Evolutionary conservation across 1,139 yeast genomes (phyloP), one percentile per base, ranked within the genome.

Genomic region (Starmera stellimalicola): DNA sequence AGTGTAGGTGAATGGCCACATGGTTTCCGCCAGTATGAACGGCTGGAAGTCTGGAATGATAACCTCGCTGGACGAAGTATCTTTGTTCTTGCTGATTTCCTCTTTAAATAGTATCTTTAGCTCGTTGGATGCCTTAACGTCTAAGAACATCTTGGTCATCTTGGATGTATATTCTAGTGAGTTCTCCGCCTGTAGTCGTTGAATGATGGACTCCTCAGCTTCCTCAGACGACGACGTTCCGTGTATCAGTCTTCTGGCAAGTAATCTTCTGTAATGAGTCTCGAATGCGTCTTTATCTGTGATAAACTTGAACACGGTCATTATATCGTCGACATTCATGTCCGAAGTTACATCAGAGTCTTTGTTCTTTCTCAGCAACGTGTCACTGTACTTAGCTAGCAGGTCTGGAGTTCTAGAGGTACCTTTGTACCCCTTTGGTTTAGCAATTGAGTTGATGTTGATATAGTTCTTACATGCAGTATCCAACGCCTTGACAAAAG

Each of bases 281-380:
- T 91, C 98, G 58, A 93, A 93, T 27, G 93, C 83, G 63, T 93
- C 98, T 57, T 88, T 88, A 56, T 91, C 97, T 35, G 84, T 88
- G 37, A 93, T 71, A 54, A 84, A 91, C 51, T 80, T 82, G 65
- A 93, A 85, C 18, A 91, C 70, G 20, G 77, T 73, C 85, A 91
- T 84, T 50, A 91, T 73, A 48, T 88, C 91, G 46, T 81, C 88
- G 28, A 60, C 57, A 39, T 79, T 83, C 77, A 88, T 75, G 49
- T 81, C 91, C 37, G 65, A 62, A 22, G 67, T 59, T 14, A 73
- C 66, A 42, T 79, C 91, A 1, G 76, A 65, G 44, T 78, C 84
- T 52, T 81, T 79, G 27, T 78, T 71, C 50, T 78, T 82, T 54
- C 78, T 84, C 50, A 93, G 68, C 48, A 88, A 68, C 28, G 78